Evolutionary conservation across 768 basidiomycete species (phyloP), one percentile per base, ranked within the genome.

Genomic region (Lenzites betulinus): DNA sequence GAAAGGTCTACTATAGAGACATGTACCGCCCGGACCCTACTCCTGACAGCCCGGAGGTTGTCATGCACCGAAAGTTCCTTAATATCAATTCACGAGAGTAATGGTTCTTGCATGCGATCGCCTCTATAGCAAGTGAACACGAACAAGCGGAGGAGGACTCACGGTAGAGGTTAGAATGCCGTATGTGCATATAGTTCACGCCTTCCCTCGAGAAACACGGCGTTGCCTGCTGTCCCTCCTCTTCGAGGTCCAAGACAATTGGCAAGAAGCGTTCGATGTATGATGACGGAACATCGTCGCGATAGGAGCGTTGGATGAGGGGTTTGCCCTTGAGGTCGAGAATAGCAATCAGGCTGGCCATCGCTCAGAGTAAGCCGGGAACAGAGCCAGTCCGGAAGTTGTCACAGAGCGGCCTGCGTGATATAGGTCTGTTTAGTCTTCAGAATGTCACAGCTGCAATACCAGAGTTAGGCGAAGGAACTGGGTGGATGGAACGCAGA

Each of bases 301-400:
- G 85, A 77, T 98, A 99, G 0, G 94, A 91, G 7, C 96, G 84
- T 72, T 98, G 96, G 63, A 99, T 99, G 46, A 98, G 82, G 8
- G 96, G 93, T 67, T 99, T 99, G 71, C 96, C 96, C 79, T 98
- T 99, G 75, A 98, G 87, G 76, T 98, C 96, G 69, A 98, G 90
- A 68, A 98, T 95, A 38, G 95, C 94, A 62, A 98, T 88, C 54
- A 95, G 80, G 48, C 81, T 83, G 46, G 85, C 81, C 83, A 85
- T 85, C 23, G 52, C 18, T 39, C 3, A 18, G 18, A 18, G 18
- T 16, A 18, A 13, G 18, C 38, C 38, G 38, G 15, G 30, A 33
- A 33, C 30, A 33, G 30, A 33, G 30, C 30, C 30, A 33, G 30
- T 33, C 30, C 30, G 4, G 11, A 11, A 33, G 11, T 4, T 33